Evolutionary conservation across 2,329 filamentous ascomycete species (phyloP), one percentile per base, ranked within the genome.

Genomic region (Colletotrichum tanaceti): DNA sequence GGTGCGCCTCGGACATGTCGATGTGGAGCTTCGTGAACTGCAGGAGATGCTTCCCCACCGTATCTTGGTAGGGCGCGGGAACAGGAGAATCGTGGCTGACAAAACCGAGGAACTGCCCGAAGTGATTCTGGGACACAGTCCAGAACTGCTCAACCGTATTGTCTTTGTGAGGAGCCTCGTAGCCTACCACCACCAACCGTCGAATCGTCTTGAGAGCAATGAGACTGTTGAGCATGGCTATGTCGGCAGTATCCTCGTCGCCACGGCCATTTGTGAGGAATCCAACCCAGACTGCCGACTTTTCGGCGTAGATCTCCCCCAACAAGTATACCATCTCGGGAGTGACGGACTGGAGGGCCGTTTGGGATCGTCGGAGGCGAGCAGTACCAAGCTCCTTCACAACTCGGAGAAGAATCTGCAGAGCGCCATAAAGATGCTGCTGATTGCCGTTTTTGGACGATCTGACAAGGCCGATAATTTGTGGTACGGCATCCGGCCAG

Each of bases 1-100:
- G 90, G 77, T 97, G 94, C 5, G 85, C 82, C 58, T 89, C 88
- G 1, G 93, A 89, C 90, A 98, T 95, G 64, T 93, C 90, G 46
- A 97, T 85, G 77, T 98, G 96, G 3, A 99, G 83, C 79, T 98
- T 99, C 4, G 94, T 90, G 58, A 98, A 90, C 76, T 98, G 94
- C 49, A 98, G 81, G 2, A 97, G 83, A 76, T 98, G 94, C 76
- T 94, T 97, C 72, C 92, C 92, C n/a, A 97, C 82, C 28, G 91
- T 76, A 43, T 86, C 86, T 67, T 87, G 86, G 28, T 89, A 85
- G 4, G 81, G 79, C 4, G 83, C 77, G 1, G 90, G 79, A 3
- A 87, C 78, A 6, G 82, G 80, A n/a, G 84, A 85, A 58, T 88
- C 85, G 49, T 85, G 83, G 72, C 85, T 84, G 59, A 91, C 83